Evolutionary conservation across 2,329 filamentous ascomycete genomes (phyloP).

Genomic region (Trichoderma pleuroti): DNA sequence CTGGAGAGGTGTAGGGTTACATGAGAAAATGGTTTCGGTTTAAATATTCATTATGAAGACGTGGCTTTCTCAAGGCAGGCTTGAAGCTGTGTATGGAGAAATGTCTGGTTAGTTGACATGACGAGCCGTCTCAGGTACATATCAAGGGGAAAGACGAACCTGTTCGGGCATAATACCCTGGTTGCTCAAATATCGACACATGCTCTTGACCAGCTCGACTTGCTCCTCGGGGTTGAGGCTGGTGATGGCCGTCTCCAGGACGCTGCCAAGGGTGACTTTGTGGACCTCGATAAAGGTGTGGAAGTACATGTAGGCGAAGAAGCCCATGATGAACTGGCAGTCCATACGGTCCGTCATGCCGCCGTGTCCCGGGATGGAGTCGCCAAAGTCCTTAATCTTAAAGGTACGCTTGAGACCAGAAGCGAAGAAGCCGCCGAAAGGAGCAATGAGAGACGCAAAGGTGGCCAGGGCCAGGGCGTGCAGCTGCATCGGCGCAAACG

Average conservation of each 20-base stretch:
- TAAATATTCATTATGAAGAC: constrained; percentile 6
- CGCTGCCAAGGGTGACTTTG: constrained; percentile 77
- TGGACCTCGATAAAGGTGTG: constrained; percentile 92
- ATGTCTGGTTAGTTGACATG: background rate
- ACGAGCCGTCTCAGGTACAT: background rate
- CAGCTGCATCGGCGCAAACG: constrained; percentile 83
- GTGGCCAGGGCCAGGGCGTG: constrained; percentile 87
- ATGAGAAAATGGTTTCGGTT: constrained; percentile 1
- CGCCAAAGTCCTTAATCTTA: constrained; percentile 99
- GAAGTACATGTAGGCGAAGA: constrained; percentile 98
- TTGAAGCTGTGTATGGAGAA: constrained; percentile 22
- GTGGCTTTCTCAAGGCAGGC: constrained; percentile 28
- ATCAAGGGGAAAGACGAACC: constrained; percentile 25
- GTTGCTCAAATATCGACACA: constrained; percentile 62
- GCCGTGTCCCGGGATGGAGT: constrained; percentile 95
- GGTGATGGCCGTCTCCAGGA: constrained; percentile 88
- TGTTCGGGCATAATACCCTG: constrained; percentile 47
- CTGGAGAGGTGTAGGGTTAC: background rate
- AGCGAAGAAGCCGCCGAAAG: constrained; percentile 97
- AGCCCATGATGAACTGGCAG: constrained; percentile 99
- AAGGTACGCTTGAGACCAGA: constrained; percentile 97
- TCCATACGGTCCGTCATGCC: constrained; percentile 99
- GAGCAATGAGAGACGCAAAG: constrained; percentile 93
- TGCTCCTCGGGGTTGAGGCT: constrained; percentile 87
- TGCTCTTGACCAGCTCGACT: constrained; percentile 69